A percentile compares a stretch with the other conserved stretches of the same genome.
Evolutionary conservation across 306 rosid genomes (phyloP).

Genomic region (Dicorynia guianensis): DNA sequence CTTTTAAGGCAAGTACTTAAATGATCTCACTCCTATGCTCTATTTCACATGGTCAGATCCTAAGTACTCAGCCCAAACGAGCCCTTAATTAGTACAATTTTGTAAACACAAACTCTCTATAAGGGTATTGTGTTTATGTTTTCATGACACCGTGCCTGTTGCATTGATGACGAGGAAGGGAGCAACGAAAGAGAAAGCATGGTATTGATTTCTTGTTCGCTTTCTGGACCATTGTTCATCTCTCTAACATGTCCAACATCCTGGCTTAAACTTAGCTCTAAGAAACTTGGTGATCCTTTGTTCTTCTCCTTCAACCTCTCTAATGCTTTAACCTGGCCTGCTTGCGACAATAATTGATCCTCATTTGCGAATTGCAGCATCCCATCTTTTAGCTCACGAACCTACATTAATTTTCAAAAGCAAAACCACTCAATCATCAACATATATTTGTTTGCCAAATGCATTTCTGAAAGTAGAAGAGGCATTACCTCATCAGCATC

Average conservation of each 20-base stretch:
- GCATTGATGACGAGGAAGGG: slow-evolving; percentile 48
- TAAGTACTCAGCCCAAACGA: slow-evolving; percentile 59
- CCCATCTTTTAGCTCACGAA: slow-evolving; percentile 38
- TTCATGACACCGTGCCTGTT: slow-evolving; percentile 19
- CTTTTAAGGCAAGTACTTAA: slow-evolving; percentile 60
- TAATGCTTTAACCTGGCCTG: slow-evolving; percentile 3
- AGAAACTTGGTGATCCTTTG: slow-evolving; percentile 40
- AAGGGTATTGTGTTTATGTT: slow-evolving; percentile 12
- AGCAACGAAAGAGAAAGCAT: slow-evolving; percentile 64
- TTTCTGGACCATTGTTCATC: slow-evolving; percentile 21
- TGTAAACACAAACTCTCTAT: slow-evolving; percentile 36
- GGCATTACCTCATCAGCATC: slow-evolving; percentile 2
- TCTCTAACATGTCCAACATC: slow-evolving; percentile 31
- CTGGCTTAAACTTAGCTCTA: slow-evolving; percentile 58
- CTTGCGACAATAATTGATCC: slow-evolving; percentile 18
- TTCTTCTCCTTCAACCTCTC: slow-evolving; percentile 46
- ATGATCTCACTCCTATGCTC: slow-evolving; percentile 66
- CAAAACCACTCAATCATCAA: neutral
- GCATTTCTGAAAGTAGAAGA: neutral
- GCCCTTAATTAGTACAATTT: slow-evolving; percentile 28
- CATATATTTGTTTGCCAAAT: neutral
- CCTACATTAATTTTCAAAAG: slow-evolving; percentile 38
- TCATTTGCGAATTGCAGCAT: slow-evolving; percentile 28
- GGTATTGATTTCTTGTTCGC: slow-evolving; percentile 44
- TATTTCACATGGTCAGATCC: slow-evolving; percentile 60